phyloP scores from a whole-genome alignment of 176 grass and related monocot species.

The Tillandsia fasciculata region DNA sequence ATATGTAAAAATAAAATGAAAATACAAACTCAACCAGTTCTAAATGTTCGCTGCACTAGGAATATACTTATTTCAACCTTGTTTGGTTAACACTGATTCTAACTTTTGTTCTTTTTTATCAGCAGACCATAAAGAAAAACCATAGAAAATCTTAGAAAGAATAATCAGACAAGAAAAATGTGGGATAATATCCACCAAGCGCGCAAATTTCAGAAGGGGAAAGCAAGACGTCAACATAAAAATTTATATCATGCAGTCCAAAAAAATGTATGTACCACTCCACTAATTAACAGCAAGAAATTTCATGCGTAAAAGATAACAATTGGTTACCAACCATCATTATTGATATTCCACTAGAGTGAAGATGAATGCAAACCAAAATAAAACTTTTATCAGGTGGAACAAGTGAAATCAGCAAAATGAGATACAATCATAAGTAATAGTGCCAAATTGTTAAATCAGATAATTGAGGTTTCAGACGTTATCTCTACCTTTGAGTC shows the following conservation, averaged over 20 bases:
- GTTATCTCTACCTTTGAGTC: slow-evolving; percentile 70
- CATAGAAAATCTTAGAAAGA: background rate
- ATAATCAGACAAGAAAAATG: background rate
- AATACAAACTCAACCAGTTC: background rate
- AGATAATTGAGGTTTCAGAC: background rate
- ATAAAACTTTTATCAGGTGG: background rate
- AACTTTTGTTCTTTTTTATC: background rate
- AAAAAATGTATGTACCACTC: background rate
- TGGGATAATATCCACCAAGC: background rate
- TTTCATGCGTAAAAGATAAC: background rate
- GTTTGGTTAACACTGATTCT: background rate
- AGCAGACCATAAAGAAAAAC: background rate
- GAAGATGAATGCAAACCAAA: background rate
- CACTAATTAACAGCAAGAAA: background rate
- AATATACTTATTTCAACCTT: background rate
- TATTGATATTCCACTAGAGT: background rate
- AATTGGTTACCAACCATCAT: too few relatives aligned
- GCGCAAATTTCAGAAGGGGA: too few relatives aligned
- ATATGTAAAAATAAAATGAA: too few relatives aligned
- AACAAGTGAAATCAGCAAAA: background rate
- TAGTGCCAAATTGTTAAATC: background rate
- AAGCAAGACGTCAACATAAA: background rate
- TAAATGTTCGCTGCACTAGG: background rate
- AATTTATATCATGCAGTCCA: background rate
- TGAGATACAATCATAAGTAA: too few relatives aligned